Base-by-base conservation (phyloP, 2,329 filamentous ascomycete species). In the Scedosporium boydii region DNA sequence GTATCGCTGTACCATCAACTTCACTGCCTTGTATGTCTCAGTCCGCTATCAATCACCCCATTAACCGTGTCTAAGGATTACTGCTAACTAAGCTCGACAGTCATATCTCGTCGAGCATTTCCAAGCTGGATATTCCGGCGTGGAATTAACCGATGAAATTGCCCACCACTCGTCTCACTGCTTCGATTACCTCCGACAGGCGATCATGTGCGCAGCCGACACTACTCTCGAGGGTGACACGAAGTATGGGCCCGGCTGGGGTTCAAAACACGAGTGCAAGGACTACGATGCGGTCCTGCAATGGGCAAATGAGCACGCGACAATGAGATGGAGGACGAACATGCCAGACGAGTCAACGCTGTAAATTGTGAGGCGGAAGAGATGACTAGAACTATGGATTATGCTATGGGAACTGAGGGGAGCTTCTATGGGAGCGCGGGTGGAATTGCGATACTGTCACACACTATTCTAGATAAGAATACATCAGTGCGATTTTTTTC, bases 161-260 rank as follows among this genome's bases (percentile, higher is more conserved):
- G 27, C 53, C 3, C 56, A 64, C 9, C 76, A 78, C 64, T 77
- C 74, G 66, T 70, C 53, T 21, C 64, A 78, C 66, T 77, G 75
- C 67, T 72, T 77, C 62, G 74, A 75, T 63, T 77, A 77, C 60
- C 69, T 77, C 63, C 69, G 75, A 6, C 75, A 77, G 63, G 71
- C 72, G 5, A 71, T 76, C 61, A 74, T 76, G 73, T 77, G 75
- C 48, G 69, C 69, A 6, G 72, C 70, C 6, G 66, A 67, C 38
- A 60, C 65, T 58, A 63, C 65, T 1, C 48, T 67, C 1, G 66
- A 67, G 60, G 51, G 51, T 16, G 18, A 55, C 18, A 55, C 51
- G 3, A 23, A 55, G 21, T 23, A 14, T 12, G 51, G 51, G 6
- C 51, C 51, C 6, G 44, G 51, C 21, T 55, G 51, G 51, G 51